Conservation (phyloP, 257 asterid species). For the Solanum sejunctum region DNA sequence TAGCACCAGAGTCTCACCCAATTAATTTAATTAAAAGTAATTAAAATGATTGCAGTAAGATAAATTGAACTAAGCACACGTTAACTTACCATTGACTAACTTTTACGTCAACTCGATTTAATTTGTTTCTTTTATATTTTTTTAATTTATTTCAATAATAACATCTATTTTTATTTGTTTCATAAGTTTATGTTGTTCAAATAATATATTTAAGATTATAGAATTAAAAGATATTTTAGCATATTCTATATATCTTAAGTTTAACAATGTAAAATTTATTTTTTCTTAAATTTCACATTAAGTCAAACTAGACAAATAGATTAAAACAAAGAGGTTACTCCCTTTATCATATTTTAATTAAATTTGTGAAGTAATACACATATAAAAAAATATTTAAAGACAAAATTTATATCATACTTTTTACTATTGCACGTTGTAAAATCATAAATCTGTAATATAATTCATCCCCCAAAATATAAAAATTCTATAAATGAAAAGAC, state of each 20-base stretch:
- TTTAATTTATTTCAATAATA: too few species aligned
- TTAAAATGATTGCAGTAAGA: background rate
- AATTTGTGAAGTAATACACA: too few species aligned
- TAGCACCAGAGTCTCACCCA: slow-evolving; percentile 20
- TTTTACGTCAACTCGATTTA: background rate
- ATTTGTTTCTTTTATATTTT: background rate
- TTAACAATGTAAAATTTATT: background rate
- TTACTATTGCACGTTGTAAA: too few species aligned
- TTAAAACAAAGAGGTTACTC: background rate
- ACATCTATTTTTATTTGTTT: background rate
- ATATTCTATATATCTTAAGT: background rate
- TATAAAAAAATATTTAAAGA: too few species aligned
- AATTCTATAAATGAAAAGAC: too few species aligned
- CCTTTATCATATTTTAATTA: too few species aligned
- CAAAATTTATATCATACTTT: too few species aligned
- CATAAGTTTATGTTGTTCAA: background rate
- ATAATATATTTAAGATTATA: background rate
- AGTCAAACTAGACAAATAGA: background rate
- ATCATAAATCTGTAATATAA: too few species aligned
- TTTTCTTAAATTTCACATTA: background rate
- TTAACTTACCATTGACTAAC: background rate
- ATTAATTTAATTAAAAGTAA: background rate
- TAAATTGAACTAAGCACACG: background rate
- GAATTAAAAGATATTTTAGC: background rate
- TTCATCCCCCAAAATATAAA: too few species aligned